Percentiles rank a stretch among this genome's conserved stretches.
Conservation (phyloP, 139 green algal species). For the Pseudopediastrum boryanum region DNA sequence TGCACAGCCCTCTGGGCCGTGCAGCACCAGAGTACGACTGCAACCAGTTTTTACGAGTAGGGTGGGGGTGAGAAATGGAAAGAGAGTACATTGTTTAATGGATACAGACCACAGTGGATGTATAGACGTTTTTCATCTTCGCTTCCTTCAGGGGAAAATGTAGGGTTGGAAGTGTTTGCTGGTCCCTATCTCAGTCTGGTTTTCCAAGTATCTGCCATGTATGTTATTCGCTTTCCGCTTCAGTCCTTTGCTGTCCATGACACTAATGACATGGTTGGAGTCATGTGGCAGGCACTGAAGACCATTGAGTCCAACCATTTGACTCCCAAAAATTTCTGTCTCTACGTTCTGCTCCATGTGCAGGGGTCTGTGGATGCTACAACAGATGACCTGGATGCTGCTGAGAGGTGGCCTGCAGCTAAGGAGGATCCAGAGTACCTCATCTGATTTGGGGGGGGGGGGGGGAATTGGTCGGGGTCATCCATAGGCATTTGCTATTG, state of each 20-base stretch:
- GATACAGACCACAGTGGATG: no score
- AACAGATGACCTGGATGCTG: conserved; percentile 26
- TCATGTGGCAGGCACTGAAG: not conserved
- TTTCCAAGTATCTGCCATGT: not conserved
- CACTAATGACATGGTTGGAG: not conserved
- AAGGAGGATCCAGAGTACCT: conserved; percentile 36
- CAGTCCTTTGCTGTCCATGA: not conserved
- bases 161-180: no score
- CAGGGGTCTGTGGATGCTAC: conserved; percentile 36
- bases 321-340: no score
- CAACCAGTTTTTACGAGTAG: not conserved
- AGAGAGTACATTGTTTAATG: not conserved
- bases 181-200: not conserved
- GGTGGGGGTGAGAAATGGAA: not conserved
- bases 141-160: no score
- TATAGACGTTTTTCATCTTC: no score
- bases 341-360: no score
- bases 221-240: not conserved
- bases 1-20: not conserved
- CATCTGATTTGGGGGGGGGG: no score
- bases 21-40: not conserved
- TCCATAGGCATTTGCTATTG: no score
- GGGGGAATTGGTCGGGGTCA: no score
- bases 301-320: not conserved
- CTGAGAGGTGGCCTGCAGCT: conserved; percentile 19